phyloP scores from a whole-genome alignment of 2,329 filamentous ascomycete species.

The Microdochium bolleyi region DNA sequence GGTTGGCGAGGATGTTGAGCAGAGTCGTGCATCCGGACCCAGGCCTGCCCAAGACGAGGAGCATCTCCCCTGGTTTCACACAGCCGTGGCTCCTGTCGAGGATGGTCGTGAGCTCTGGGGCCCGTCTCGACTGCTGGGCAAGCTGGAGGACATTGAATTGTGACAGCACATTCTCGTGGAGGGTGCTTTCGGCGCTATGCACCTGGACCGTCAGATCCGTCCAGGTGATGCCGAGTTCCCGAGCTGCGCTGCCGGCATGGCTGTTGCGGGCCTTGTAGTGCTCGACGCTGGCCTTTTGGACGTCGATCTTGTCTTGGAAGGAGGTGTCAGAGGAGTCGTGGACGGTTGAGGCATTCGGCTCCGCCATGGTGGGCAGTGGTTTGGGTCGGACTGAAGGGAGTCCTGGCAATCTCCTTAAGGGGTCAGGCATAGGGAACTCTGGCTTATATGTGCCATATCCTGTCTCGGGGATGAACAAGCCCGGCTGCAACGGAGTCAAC shows the following conservation, averaged over 20 bases:
- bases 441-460: neutral
- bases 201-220: conserved; percentile 55
- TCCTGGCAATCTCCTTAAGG: neutral
- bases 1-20: conserved; percentile 46
- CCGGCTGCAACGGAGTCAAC: neutral
- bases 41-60: conserved; percentile 34
- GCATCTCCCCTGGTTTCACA: conserved; percentile 41
- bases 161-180: conserved; percentile 57
- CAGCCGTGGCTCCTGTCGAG: conserved; percentile 42
- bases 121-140: conserved; percentile 43
- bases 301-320: neutral
- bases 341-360: neutral
- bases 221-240: conserved; percentile 57
- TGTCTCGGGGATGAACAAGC: no score
- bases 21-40: conserved; percentile 51
- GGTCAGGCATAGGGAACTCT: neutral
- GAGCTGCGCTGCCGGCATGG: conserved; percentile 8
- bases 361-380: neutral
- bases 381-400: neutral
- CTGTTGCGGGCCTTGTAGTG: neutral
- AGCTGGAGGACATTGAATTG: conserved; percentile 48
- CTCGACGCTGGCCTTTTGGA: neutral
- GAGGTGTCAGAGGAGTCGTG: neutral
- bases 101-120: conserved; percentile 31
- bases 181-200: conserved; percentile 49